These are phyloP conservation scores for Tieghemiomyces parasiticus DNA, from an alignment of 192 early-diverging fungal species.

Conservation along the genomic window DNA sequence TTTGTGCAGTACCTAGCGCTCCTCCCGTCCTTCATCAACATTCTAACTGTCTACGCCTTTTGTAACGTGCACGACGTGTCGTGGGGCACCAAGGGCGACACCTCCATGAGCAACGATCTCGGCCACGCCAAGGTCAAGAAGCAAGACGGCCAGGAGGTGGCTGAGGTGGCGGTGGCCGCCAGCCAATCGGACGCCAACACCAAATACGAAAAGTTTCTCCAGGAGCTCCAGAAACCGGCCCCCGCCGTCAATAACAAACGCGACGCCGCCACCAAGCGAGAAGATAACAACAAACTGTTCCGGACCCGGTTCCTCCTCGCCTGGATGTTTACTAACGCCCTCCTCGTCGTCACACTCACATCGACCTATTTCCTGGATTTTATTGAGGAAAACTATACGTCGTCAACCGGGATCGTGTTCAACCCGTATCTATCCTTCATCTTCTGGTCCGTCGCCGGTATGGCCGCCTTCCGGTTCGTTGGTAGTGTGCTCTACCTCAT, in stretches of 20 bases:
- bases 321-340: conserved; percentile 78
- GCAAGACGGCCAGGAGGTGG: conserved; percentile 50
- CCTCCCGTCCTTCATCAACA: conserved; percentile 79
- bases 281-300: conserved; percentile 82
- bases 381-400: not conserved
- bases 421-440: conserved; percentile 72
- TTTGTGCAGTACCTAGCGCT: conserved; percentile 81
- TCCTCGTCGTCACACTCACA: conserved; percentile 56
- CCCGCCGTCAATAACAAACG: conserved; percentile 33
- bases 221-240: conserved; percentile 31
- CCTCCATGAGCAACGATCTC: conserved; percentile 42
- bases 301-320: conserved; percentile 63
- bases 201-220: conserved; percentile 66
- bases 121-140: conserved; percentile 64
- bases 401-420: conserved; percentile 23
- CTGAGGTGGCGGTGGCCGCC: conserved; percentile 58
- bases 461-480: conserved; percentile 58
- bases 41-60: conserved; percentile 86
- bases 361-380: conserved; percentile 29
- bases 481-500: conserved; percentile 62
- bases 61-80: conserved; percentile 91
- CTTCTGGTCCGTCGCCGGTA: conserved; percentile 67
- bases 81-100: conserved; percentile 95
- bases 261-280: conserved; percentile 68
- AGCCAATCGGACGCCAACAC: conserved; percentile 66